Conservation (phyloP, 192 early-diverging fungal species). For the Backusella mclennaniae region DNA sequence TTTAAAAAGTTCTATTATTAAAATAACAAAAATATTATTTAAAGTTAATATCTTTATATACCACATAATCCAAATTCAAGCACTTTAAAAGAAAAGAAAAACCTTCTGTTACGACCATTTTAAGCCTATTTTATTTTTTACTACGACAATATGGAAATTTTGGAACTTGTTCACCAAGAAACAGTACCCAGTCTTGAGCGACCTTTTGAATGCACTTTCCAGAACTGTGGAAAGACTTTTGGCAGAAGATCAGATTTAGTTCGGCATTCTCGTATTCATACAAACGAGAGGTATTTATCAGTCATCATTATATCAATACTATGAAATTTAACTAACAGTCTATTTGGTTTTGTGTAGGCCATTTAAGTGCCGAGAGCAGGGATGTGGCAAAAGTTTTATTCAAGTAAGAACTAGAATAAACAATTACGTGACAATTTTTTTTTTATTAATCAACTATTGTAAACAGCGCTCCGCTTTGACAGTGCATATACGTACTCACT, state of each 20-base stretch:
- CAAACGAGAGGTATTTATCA: constrained; percentile 64
- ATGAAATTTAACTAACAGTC: not conserved
- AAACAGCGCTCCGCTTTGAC: constrained; percentile 73
- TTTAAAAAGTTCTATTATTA: not conserved
- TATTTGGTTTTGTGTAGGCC: constrained; percentile 42
- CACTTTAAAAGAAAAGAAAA: not conserved
- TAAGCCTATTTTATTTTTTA: not conserved
- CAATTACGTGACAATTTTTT: constrained; percentile 22
- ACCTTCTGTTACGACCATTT: not conserved
- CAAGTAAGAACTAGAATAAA: constrained; percentile 58
- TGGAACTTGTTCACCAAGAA: constrained; percentile 58
- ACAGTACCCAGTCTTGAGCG: constrained; percentile 42
- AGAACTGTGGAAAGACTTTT: constrained; percentile 70
- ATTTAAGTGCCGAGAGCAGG: constrained; percentile 58
- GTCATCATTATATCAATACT: not conserved
- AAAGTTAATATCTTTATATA: not conserved
- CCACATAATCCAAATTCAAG: not conserved
- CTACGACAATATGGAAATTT: constrained; percentile 50
- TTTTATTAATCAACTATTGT: not conserved
- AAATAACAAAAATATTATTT: not conserved
- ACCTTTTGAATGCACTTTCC: constrained; percentile 59
- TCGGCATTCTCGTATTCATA: constrained; percentile 78
- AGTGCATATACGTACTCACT: constrained; percentile 74
- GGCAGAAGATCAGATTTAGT: constrained; percentile 65
- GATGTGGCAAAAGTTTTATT: constrained; percentile 82